Base-by-base conservation (phyloP, 31 red algal genomes). In the Bonnemaisonia californica region DNA sequence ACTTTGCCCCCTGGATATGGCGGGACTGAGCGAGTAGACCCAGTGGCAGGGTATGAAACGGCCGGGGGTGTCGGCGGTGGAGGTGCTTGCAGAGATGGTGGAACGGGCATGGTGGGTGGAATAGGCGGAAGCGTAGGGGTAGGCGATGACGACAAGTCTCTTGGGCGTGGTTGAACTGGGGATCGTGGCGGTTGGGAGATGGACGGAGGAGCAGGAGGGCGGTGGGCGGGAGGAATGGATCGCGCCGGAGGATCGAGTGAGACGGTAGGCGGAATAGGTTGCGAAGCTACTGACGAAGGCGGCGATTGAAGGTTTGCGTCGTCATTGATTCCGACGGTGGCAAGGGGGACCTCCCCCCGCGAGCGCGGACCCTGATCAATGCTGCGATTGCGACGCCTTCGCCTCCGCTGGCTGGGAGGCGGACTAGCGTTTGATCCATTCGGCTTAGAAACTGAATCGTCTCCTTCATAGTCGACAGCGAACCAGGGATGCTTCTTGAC, bases 401-500 rank as follows among this genome's bases (percentile, higher is more conserved):
- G 7, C 16, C 45, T 51, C 16, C 45, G 7, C n/a, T n/a, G n/a
- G n/a, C n/a, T n/a, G 45, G 45, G 16, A 51, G 45, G 45, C 7
- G 45, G 45, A 51, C 45, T 51, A 16, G 45, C 9, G 16, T 16
- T 16, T 7, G 45, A 51, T n/a, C n/a, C n/a, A n/a, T n/a, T n/a
- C n/a, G n/a, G n/a, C 45, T 16, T 51, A 16, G 45, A 7, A 51
- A 51, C 45, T 16, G 45, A 7, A 51, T 51, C 45, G 45, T 51
- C 45, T 11, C 45, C 45, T 12, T 81, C 58, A 19, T 66, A 59
- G 27, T 82, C 62, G 1, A 88, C 56, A 56, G 93, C 72, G 70
- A 93, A 94, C 95, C 95, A 98, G 30, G 76, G 90, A 67, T 98
- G 91, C 40, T 57, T 81, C 64, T 91, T 91, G 12, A 94, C 86